These are phyloP conservation scores for Fomitopsis schrenkii DNA, from an alignment of 1,284 basidiomycete genomes.

Conservation along the genomic window DNA sequence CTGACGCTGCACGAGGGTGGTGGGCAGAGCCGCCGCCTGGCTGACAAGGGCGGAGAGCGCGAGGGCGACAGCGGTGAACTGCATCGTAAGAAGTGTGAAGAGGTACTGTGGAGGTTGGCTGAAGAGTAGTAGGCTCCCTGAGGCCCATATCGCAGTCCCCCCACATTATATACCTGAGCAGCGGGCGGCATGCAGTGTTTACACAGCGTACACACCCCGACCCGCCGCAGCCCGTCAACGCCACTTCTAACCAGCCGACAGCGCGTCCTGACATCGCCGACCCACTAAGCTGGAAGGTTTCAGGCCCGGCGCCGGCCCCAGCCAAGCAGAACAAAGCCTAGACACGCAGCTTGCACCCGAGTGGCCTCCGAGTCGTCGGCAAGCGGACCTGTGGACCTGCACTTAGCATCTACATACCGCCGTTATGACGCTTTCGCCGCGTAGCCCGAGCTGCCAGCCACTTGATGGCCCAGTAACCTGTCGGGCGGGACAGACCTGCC, in stretches of 20 bases:
- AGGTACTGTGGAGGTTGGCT: slow-evolving; percentile 1
- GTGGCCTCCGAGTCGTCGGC: background rate
- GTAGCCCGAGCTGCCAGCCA: background rate
- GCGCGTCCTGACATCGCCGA: background rate
- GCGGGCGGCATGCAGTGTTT: background rate
- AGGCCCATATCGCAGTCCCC: background rate
- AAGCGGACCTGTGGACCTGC: background rate
- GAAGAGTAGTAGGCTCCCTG: background rate
- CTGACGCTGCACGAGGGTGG: slow-evolving; percentile 11
- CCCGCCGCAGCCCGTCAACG: background rate
- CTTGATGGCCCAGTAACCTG: background rate
- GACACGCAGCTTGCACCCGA: background rate
- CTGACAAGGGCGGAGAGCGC: background rate
- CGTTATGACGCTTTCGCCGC: background rate
- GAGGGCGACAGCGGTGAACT: slow-evolving; percentile 7
- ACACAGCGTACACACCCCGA: background rate
- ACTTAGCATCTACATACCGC: background rate
- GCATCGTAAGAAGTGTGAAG: slow-evolving; percentile 11
- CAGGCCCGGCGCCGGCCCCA: background rate
- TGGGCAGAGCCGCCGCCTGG: background rate
- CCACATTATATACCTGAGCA: background rate
- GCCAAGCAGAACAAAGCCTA: background rate
- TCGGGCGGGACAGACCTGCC: background rate
- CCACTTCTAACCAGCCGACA: too few relatives aligned
- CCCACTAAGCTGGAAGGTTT: background rate